phyloP scores from a whole-genome alignment of 2,329 filamentous ascomycete genomes.

The Colletotrichum gloeosporioides region DNA sequence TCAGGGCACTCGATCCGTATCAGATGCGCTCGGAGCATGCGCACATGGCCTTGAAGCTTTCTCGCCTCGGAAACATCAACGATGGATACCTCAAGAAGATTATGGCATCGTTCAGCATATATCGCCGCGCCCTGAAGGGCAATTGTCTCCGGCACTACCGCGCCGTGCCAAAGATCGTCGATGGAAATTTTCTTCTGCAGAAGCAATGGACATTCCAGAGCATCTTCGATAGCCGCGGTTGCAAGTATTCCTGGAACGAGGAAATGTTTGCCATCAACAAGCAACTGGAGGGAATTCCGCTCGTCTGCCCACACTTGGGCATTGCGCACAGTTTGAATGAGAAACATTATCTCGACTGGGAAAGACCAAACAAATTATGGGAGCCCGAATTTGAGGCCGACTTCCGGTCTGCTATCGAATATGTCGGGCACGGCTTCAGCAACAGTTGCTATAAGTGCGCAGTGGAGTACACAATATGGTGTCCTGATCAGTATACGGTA shows the following conservation, averaged over 20 bases:
- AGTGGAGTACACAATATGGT: not conserved
- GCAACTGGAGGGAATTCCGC: not conserved
- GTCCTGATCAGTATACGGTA: not conserved
- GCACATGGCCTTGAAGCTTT: not conserved
- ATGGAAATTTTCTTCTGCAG: not conserved
- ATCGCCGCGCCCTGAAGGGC: not conserved
- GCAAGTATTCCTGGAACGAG: not conserved
- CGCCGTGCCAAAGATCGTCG: not conserved
- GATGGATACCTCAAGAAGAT: not conserved
- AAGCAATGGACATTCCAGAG: not conserved
- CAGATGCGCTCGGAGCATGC: not conserved
- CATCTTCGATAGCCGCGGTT: not conserved
- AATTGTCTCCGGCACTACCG: not conserved
- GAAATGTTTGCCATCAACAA: not conserved
- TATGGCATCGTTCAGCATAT: not conserved
- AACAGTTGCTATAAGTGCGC: not conserved
- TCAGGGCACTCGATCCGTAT: not conserved
- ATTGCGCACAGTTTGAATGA: not conserved
- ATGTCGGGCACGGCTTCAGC: not conserved
- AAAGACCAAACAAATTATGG: accelerated
- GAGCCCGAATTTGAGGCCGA: not conserved
- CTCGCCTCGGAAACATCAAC: not conserved
- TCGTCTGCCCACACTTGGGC: not conserved
- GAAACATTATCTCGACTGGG: not conserved
- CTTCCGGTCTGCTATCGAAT: not conserved